Percentiles rank a stretch among this genome's conserved stretches.
phyloP scores from a whole-genome alignment of 2,329 filamentous ascomycete genomes.

The Emergomyces africanus region DNA sequence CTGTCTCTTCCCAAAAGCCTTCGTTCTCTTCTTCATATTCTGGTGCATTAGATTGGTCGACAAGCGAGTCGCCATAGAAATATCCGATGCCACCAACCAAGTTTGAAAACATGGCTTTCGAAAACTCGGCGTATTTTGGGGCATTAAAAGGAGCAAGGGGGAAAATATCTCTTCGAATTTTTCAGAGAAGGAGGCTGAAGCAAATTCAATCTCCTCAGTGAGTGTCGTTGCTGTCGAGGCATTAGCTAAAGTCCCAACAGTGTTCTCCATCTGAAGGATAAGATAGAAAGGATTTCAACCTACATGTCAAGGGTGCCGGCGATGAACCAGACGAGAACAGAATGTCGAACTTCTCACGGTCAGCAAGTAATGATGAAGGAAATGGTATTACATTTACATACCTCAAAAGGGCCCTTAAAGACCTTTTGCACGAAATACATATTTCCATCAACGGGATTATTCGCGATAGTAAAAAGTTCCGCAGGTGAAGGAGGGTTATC shows the following conservation, averaged over 20 bases:
- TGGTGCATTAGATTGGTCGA: constrained; percentile 80
- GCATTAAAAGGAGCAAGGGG: constrained; percentile 63
- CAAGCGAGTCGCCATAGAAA: constrained; percentile 77
- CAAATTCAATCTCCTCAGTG: constrained; percentile 53
- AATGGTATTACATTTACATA: constrained; percentile 14
- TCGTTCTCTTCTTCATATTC: constrained; percentile 95
- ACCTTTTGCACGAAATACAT: constrained; percentile 82
- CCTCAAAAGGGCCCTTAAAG: constrained; percentile 74
- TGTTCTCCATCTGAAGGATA: background rate
- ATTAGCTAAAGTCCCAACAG: constrained; percentile 5
- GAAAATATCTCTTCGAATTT: constrained; percentile 62
- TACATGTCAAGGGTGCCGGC: constrained; percentile 38
- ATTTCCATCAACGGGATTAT: constrained; percentile 53
- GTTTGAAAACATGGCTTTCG: constrained; percentile 86
- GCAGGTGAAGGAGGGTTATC: constrained; percentile 67
- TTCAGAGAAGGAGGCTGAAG: constrained; percentile 56
- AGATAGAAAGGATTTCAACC: constrained; percentile 11
- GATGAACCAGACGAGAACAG: constrained; percentile 73
- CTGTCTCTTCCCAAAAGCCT: constrained; percentile 88
- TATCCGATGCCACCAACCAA: constrained; percentile 88
- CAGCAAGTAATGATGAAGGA: background rate
- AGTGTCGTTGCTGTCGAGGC: constrained; percentile 44
- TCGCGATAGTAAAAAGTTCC: constrained; percentile 68
- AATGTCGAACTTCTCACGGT: constrained; percentile 58
- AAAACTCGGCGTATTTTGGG: constrained; percentile 63